A percentile compares a stretch with the other conserved stretches of the same genome.
Evolutionary conservation across 495 filamentous ascomycete genomes (phyloP).

Genomic region (Talaromyces wortmannii): DNA sequence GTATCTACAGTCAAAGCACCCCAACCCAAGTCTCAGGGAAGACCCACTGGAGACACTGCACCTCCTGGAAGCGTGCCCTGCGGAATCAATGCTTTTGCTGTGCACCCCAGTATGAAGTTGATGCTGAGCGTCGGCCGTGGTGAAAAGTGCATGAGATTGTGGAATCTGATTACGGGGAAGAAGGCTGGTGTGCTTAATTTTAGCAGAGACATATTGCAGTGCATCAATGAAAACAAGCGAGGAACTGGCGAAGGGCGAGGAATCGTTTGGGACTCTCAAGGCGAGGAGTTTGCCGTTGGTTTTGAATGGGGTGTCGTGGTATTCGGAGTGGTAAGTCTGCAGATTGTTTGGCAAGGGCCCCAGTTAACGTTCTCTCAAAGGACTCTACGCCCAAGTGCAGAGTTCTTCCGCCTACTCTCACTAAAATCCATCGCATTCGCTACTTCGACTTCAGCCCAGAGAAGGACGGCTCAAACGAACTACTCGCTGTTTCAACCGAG

Average conservation of each 20-base stretch:
- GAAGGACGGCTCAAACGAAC: constrained; percentile 32
- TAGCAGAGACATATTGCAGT: constrained; percentile 53
- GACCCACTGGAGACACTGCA: constrained; percentile 87
- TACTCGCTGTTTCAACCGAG: constrained; percentile 83
- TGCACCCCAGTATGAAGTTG: constrained; percentile 93
- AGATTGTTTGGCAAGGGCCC: background rate
- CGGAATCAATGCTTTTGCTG: constrained; percentile 92
- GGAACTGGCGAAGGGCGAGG: constrained; percentile 75
- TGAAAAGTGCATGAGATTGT: constrained; percentile 85
- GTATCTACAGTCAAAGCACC: constrained; percentile 89
- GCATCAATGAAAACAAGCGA: constrained; percentile 68
- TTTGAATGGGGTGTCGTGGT: constrained; percentile 84
- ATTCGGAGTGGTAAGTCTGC: constrained; percentile 61
- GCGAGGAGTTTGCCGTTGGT: constrained; percentile 78
- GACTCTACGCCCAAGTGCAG: constrained; percentile 74
- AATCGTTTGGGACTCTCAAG: constrained; percentile 70
- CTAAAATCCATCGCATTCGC: constrained; percentile 74
- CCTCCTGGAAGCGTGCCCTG: constrained; percentile 72
- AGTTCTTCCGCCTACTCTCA: constrained; percentile 57
- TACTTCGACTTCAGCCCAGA: constrained; percentile 51
- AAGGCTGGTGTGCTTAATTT: constrained; percentile 91
- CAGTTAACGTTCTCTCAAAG: constrained; percentile 20
- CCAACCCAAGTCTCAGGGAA: constrained; percentile 70
- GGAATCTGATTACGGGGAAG: constrained; percentile 95
- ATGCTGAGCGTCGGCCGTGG: constrained; percentile 87